Base-by-base conservation (phyloP, 2,329 filamentous ascomycete genomes). In the Leptographium lundbergii region DNA sequence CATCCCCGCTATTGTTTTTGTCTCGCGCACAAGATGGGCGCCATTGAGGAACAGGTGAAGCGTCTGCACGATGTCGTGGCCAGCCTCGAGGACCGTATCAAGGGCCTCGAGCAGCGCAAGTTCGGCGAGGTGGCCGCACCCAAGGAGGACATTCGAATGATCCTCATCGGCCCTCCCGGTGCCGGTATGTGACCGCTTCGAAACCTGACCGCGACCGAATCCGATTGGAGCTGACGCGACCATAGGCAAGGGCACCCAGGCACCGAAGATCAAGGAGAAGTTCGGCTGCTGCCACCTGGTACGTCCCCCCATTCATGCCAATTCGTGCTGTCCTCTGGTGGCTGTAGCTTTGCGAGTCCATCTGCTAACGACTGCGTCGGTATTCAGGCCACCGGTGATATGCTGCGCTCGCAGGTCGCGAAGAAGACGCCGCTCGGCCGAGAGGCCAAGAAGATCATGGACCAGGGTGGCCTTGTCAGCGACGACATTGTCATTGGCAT, bases 371-470 rank as follows among this genome's bases (percentile, higher is more conserved):
- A 45, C 1, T 45, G 42, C 17, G 4, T 9, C 19, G 17, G 10
- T 61, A 59, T 60, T 61, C 65, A 96, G 91, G 94, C 94, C 64
- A 99, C 94, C 61, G 94, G 94, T 73, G 94, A 99, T 76, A 99
- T 99, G 94, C 84, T 99, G 70, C 91, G 94, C 70, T 95, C 91
- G 66, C 94, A 99, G 76, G 94, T 99, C 71, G 88, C 92, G 65
- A 95, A 95, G 78, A 96, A 97, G 85, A 99, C 94, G 60, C 76
- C 88, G 61, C 85, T 99, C 65, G 94, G 94, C 67, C 84, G 88
- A 71, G 91, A 96, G 79, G 94, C 94, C 66, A 99, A 99, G 86
- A 97, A 97, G 85, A 99, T 99, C 75, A 99, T 99, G 94, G 94
- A 99, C 72, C 88, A 92, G 73, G 94, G 94, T 68, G 92, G 92